Evolutionary conservation across 176 grass and related monocot species (phyloP).

Genomic region (Puya raimondii): DNA sequence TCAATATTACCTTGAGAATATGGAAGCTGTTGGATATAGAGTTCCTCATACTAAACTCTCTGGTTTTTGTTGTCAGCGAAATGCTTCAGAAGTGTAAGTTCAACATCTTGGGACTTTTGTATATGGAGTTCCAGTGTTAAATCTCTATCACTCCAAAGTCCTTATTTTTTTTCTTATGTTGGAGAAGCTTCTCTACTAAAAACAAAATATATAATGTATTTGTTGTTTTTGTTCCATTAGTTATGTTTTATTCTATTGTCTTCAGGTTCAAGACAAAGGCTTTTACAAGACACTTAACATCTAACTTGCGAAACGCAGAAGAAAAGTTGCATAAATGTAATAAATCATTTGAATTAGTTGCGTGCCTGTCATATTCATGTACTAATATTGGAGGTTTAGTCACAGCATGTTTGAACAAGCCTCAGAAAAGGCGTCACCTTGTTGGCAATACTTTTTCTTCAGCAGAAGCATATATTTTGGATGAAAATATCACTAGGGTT

Average conservation of each 20-base stretch:
- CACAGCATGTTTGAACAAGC: neutral
- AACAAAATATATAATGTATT: neutral
- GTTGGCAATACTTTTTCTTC: constrained; percentile 20
- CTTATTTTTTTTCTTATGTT: neutral
- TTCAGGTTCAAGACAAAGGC: constrained; percentile 1
- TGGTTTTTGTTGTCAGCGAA: neutral
- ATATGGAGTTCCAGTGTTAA: neutral
- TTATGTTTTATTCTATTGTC: neutral
- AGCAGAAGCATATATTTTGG: constrained; percentile 27
- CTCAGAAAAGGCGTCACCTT: constrained; percentile 15
- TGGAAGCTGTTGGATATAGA: constrained; percentile 6
- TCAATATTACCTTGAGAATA: neutral
- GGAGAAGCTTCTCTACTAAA: too few species aligned
- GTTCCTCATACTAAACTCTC: neutral
- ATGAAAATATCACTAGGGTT: constrained; percentile 19
- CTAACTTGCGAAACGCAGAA: neutral
- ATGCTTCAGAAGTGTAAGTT: neutral
- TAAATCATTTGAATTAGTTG: constrained; percentile 22
- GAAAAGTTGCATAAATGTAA: constrained; percentile 7
- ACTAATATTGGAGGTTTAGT: constrained; percentile 2
- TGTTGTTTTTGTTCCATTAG: neutral
- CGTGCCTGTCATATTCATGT: constrained; percentile 17
- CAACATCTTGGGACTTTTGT: neutral
- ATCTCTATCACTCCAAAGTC: neutral
- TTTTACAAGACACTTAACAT: neutral